Percentiles rank a stretch among this genome's conserved stretches.
Evolutionary conservation across 1,139 yeast genomes (phyloP).

Genomic region (Suhomyces wounanorum): DNA sequence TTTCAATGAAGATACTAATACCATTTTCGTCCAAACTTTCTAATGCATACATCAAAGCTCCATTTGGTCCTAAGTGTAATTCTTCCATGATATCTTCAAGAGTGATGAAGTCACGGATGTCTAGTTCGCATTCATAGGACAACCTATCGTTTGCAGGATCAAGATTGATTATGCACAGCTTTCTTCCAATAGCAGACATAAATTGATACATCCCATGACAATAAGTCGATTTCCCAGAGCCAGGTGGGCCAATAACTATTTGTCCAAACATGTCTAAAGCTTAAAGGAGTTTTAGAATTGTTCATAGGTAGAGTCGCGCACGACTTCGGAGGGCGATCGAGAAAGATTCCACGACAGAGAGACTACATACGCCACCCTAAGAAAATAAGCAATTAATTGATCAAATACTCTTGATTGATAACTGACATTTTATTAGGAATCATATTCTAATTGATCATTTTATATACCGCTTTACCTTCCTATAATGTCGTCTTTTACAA

Average conservation of each 20-base stretch:
- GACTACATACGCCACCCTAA: background rate
- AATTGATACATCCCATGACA: slow-evolving; percentile 92
- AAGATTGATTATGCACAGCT: slow-evolving; percentile 76
- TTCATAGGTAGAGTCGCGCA: background rate
- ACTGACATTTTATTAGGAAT: background rate
- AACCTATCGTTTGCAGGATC: slow-evolving; percentile 93
- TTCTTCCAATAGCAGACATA: slow-evolving; percentile 89
- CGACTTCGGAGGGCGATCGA: slow-evolving; percentile 3
- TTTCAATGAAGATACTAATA: slow-evolving; percentile 59
- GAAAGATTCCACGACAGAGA: background rate
- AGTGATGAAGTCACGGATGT: slow-evolving; percentile 84
- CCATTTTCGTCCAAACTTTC: slow-evolving; percentile 55
- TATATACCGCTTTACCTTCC: background rate
- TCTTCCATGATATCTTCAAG: slow-evolving; percentile 90
- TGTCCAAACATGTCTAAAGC: slow-evolving; percentile 63
- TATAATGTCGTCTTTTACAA: slow-evolving; percentile 23
- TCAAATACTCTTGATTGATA: background rate
- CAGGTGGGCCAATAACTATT: slow-evolving; percentile 96
- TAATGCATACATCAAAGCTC: slow-evolving; percentile 88
- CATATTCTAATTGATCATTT: background rate
- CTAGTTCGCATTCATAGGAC: slow-evolving; percentile 79
- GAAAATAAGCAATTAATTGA: background rate
- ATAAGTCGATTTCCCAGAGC: slow-evolving; percentile 94
- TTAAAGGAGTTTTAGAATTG: background rate
- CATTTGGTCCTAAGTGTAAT: slow-evolving; percentile 85